A percentile compares a stretch with the other conserved stretches of the same genome.
phyloP scores from a whole-genome alignment of 1,284 basidiomycete species.

The Wallemia hederae region DNA sequence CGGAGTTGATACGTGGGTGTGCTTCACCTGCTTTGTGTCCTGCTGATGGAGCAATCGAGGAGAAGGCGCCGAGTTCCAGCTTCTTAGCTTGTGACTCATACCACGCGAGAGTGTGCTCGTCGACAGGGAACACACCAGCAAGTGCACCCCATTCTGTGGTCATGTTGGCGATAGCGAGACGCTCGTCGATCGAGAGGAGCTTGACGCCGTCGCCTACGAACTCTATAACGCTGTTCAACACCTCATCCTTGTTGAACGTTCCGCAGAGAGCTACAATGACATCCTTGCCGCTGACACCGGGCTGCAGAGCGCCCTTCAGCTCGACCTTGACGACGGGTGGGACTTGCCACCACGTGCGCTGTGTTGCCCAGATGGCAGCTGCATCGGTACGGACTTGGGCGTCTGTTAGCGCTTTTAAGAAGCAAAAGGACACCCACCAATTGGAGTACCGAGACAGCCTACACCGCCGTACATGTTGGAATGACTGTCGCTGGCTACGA shows the following conservation, averaged over 20 bases:
- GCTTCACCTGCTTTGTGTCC: constrained; percentile 14
- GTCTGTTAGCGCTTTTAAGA: constrained; percentile 1
- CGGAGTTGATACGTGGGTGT: constrained; percentile 63
- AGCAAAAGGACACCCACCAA: constrained; percentile 20
- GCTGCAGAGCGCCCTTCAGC: constrained; percentile 45
- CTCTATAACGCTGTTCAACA: constrained; percentile 92
- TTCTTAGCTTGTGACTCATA: constrained; percentile 52
- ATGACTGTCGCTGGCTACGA: constrained; percentile 86
- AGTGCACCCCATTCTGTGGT: constrained; percentile 98
- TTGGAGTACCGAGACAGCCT: constrained; percentile 85
- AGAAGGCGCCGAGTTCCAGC: constrained; percentile 49
- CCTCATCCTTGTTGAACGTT: constrained; percentile 88
- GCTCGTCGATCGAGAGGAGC: constrained; percentile 58
- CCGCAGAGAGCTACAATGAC: constrained; percentile 93
- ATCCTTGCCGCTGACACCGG: constrained; percentile 91
- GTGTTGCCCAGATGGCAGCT: constrained; percentile 90
- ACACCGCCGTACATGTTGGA: constrained; percentile 98
- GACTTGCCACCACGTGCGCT: constrained; percentile 99
- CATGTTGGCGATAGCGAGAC: constrained; percentile 91
- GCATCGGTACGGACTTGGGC: constrained; percentile 26
- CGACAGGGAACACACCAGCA: constrained; percentile 80
- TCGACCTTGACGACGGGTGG: constrained; percentile 90
- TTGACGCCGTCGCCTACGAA: constrained; percentile 80
- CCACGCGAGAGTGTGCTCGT: constrained; percentile 55
- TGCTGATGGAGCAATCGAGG: constrained; percentile 7